A percentile compares a stretch with the other conserved stretches of the same genome.
Conservation (phyloP, 805 yeast genomes). For the Candida krabiensis region DNA sequence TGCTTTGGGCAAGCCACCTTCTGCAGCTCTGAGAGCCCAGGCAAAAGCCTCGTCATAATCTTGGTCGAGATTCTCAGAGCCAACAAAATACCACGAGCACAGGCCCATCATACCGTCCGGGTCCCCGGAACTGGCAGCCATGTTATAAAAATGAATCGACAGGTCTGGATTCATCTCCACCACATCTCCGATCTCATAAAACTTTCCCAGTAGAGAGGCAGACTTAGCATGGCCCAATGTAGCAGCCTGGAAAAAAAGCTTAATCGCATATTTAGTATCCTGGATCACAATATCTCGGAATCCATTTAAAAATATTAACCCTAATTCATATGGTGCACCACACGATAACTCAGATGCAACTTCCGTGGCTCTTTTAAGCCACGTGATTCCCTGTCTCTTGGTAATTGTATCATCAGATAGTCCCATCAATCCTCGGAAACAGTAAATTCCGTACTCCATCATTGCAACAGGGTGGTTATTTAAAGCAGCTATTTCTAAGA, state of each 20-base stretch:
- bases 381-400: conserved; percentile 84
- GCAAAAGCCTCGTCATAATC: conserved; percentile 87
- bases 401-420: conserved; percentile 63
- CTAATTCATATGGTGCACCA: conserved; percentile 95
- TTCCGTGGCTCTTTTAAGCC: conserved; percentile 87
- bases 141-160: conserved; percentile 88
- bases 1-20: conserved; percentile 71
- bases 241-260: conserved; percentile 84
- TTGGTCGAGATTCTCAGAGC: conserved; percentile 79
- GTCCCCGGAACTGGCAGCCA: conserved; percentile 88
- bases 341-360: conserved; percentile 81
- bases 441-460: conserved; percentile 87
- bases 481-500: conserved; percentile 81
- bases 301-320: conserved; percentile 78
- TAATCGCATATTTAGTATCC: conserved; percentile 81
- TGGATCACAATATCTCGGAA: conserved; percentile 83
- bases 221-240: conserved; percentile 83
- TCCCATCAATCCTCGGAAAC: conserved; percentile 85
- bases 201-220: conserved; percentile 74
- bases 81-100: conserved; percentile 96
- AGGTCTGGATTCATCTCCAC: conserved; percentile 78
- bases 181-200: conserved; percentile 78
- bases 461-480: conserved; percentile 96
- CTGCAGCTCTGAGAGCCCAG: conserved; percentile 91
- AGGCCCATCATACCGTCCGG: conserved; percentile 86